Base-by-base conservation (phyloP, 169 alveolate species). In the Eimeria nieschulzi region DNA sequence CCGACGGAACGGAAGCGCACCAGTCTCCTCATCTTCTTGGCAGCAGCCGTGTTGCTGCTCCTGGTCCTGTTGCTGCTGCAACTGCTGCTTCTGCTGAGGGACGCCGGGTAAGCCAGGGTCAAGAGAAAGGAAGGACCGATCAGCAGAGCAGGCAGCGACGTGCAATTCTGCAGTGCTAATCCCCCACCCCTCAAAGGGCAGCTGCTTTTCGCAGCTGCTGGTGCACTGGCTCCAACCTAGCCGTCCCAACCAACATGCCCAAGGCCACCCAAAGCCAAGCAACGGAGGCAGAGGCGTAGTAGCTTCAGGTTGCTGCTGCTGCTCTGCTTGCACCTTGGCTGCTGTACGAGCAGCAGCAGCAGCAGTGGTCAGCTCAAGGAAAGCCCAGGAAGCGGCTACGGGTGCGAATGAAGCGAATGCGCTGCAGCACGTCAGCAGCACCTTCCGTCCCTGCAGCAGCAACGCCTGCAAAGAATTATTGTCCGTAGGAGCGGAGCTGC, bases 361-460 rank as follows among this genome's bases (percentile, higher is more conserved):
- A 39, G 79, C 90, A n/a, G 90, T 23, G 7, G 90, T 82, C 53
- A 79, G 87, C 87, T 79, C 87, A 12, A 55, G 87, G 26, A 79
- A 56, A 39, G 56, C 73, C 87, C 87, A 79, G 55, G 87, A 79
- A 23, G 87, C 87, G 5, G 73, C 87, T 2, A 79, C 26, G 13
- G 73, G 72, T 54, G 72, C 73, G n/a, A 55, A 53, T 10, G 73
- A 15, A 17, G 73, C 86, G 55, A 78, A 78, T 19, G 86, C 86
- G 71, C 71, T 79, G 87, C 73, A 79, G 87, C 87, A 79, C 15
- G 87, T 79, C 72, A 26, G 90, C 79, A 63, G 51, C 39, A 82
- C 79, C 61, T 82, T 59, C 66, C 78, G 72, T 82, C 78, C 90
- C 64, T 82, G 90, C 79, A 63, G 90, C 46, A 63, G 64, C 79